A percentile compares a stretch with the other conserved stretches of the same genome.
Conservation (phyloP, 2,329 filamentous ascomycete genomes). For the Fusarium paranaense region DNA sequence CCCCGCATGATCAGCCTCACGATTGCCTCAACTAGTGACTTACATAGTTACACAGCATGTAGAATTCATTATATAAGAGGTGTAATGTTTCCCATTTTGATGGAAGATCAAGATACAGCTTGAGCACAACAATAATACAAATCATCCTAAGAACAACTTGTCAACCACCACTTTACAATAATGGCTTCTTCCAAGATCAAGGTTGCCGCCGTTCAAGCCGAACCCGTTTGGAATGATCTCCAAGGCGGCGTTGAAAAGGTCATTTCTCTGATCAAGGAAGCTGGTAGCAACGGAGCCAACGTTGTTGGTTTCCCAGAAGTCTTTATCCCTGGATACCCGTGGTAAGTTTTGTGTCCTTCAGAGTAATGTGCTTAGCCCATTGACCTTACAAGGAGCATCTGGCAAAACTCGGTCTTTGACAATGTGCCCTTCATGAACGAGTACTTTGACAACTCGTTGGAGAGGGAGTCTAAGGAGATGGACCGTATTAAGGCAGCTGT, state of each 20-base stretch:
- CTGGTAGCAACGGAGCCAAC: slow-evolving; percentile 46
- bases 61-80: background rate
- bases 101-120: background rate
- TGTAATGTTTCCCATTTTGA: background rate
- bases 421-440: slow-evolving; percentile 56
- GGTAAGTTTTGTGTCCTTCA: slow-evolving; percentile 46
- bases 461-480: slow-evolving; percentile 56
- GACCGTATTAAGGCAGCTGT: slow-evolving; percentile 57
- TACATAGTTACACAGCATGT: background rate
- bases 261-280: slow-evolving; percentile 48
- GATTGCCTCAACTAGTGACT: background rate
- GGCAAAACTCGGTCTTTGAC: slow-evolving; percentile 38
- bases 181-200: slow-evolving; percentile 32
- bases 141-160: background rate
- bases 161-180: background rate
- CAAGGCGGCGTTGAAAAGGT: slow-evolving; percentile 52
- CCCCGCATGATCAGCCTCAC: background rate
- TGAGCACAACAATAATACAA: background rate
- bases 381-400: slow-evolving; percentile 43
- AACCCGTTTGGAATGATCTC: slow-evolving; percentile 44
- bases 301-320: slow-evolving; percentile 58
- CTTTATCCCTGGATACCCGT: slow-evolving; percentile 60
- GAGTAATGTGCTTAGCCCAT: background rate
- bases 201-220: slow-evolving; percentile 41
- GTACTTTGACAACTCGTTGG: slow-evolving; percentile 59